Conservation (phyloP, 352 stramenopile genomes). For the Phytophthora brassicae region DNA sequence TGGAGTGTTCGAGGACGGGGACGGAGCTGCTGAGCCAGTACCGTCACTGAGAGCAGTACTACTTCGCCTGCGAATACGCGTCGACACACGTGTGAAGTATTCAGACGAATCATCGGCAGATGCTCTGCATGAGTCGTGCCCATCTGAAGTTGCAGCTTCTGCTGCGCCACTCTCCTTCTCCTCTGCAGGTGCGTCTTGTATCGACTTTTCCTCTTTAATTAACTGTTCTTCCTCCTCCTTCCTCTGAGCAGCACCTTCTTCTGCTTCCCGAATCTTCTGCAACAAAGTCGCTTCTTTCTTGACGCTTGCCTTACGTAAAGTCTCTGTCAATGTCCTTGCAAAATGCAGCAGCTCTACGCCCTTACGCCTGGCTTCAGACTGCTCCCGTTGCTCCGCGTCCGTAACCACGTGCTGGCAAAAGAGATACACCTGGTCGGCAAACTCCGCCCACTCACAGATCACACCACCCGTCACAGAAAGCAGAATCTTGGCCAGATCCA, state of each 20-base stretch:
- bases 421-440: slow-evolving; percentile 68
- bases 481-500: slow-evolving; percentile 62
- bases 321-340: slow-evolving; percentile 70
- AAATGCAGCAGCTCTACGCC: slow-evolving; percentile 78
- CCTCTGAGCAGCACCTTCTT: slow-evolving; percentile 12
- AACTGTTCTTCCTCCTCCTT: slow-evolving; percentile 6
- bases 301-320: slow-evolving; percentile 63
- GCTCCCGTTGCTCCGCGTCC: slow-evolving; percentile 49
- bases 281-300: slow-evolving; percentile 66
- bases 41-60: slow-evolving; percentile 45
- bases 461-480: slow-evolving; percentile 33
- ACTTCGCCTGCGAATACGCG: slow-evolving; percentile 55
- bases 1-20: slow-evolving; percentile 22
- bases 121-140: slow-evolving; percentile 14
- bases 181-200: background rate
- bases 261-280: slow-evolving; percentile 37
- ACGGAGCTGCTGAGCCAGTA: slow-evolving; percentile 29
- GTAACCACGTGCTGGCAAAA: slow-evolving; percentile 79
- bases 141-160: slow-evolving; percentile 5
- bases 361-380: slow-evolving; percentile 66
- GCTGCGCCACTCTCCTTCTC: background rate
- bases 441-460: slow-evolving; percentile 66
- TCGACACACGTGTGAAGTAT: slow-evolving; percentile 44
- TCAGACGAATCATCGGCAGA: slow-evolving; percentile 10
- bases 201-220: background rate